phyloP scores from a whole-genome alignment of 2,329 filamentous ascomycete species.

The Elsinoe necatrix region DNA sequence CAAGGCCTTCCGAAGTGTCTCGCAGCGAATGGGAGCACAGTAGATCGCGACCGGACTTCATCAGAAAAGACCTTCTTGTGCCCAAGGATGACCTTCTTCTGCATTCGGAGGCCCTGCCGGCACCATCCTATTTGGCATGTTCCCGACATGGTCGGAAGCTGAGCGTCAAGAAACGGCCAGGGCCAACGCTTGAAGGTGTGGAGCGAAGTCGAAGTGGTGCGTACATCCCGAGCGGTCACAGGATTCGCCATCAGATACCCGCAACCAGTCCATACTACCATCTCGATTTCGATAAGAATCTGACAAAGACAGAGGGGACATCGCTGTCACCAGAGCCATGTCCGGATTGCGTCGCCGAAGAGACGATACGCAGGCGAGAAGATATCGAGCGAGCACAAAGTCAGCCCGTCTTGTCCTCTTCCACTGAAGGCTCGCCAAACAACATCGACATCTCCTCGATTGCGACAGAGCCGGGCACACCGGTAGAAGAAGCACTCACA shows the following conservation, averaged over 20 bases:
- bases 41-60: background rate
- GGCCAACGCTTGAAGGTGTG: slow-evolving; percentile 23
- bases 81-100: background rate
- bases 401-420: background rate
- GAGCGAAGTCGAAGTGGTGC: slow-evolving; percentile 25
- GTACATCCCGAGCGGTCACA: slow-evolving; percentile 24
- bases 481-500: slow-evolving; percentile 5
- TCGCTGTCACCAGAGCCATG: slow-evolving; percentile 22
- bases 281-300: slow-evolving; percentile 17
- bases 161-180: slow-evolving; percentile 4
- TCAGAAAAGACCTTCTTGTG: background rate
- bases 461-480: slow-evolving; percentile 16
- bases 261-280: slow-evolving; percentile 26
- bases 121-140: background rate
- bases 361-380: slow-evolving; percentile 23
- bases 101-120: background rate
- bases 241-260: slow-evolving; percentile 23
- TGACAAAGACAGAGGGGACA: slow-evolving; percentile 20
- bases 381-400: slow-evolving; percentile 1
- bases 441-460: slow-evolving; percentile 12
- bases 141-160: slow-evolving; percentile 27
- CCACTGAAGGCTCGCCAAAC: slow-evolving; percentile 3
- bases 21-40: slow-evolving; percentile 3
- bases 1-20: slow-evolving; percentile 9
- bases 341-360: slow-evolving; percentile 28